Conservation (phyloP, 371 early-diverging fungal genomes). For the Ordospora pajunii region DNA sequence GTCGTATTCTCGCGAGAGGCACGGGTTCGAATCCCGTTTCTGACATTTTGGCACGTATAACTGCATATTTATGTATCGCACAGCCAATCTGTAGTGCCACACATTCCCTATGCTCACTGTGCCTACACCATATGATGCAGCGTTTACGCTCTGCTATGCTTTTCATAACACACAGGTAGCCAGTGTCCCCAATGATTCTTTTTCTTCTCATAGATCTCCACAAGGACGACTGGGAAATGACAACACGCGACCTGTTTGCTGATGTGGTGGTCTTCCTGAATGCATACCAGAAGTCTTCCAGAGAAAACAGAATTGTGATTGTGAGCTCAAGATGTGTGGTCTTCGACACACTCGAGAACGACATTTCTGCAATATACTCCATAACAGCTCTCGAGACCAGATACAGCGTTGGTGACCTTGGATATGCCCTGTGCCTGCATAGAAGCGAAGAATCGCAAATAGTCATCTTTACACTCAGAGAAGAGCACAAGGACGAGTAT, state of each 20-base stretch:
- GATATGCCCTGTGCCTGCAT: conserved; percentile 33
- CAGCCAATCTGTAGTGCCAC: too few relatives aligned
- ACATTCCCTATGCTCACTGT: too few relatives aligned
- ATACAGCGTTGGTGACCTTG: conserved; percentile 27
- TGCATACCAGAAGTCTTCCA: background rate
- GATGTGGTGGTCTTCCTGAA: conserved; percentile 17
- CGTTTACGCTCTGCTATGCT: too few relatives aligned
- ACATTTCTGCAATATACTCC: background rate
- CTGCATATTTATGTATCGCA: too few relatives aligned
- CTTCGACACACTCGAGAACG: conserved; percentile 3
- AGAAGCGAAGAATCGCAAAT: conserved; percentile 10
- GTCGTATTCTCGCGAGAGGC: conserved; percentile 56
- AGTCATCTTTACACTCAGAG: conserved; percentile 32
- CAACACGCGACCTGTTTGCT: conserved; percentile 14
- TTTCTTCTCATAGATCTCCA: conserved; percentile 36
- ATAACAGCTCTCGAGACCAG: background rate
- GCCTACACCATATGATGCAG: too few relatives aligned
- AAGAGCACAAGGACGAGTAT: conserved; percentile 30
- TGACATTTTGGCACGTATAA: background rate
- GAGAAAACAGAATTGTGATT: conserved; percentile 1
- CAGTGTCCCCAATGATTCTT: conserved; percentile 47
- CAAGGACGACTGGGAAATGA: conserved; percentile 12
- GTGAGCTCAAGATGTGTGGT: conserved; percentile 9
- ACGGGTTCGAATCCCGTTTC: conserved; percentile 54
- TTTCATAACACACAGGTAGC: too few relatives aligned